Evolutionary conservation across 352 stramenopile genomes (phyloP).

Genomic region (Phytophthora tentaculata): DNA sequence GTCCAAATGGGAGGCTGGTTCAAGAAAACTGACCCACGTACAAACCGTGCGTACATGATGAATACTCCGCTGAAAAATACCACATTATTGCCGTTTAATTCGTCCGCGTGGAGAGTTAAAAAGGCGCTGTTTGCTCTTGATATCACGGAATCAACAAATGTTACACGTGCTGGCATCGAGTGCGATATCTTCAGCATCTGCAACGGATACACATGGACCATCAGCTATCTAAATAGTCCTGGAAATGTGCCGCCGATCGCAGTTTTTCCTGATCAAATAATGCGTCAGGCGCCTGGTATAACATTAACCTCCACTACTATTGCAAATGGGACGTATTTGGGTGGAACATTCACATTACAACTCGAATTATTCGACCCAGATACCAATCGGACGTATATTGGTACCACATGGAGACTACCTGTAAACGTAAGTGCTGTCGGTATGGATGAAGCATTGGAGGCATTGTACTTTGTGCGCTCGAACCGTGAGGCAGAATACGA

Average conservation of each 20-base stretch:
- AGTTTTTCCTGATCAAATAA: conserved; percentile 46
- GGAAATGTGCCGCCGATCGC: conserved; percentile 68
- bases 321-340: conserved; percentile 78
- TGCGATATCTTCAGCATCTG: conserved; percentile 72
- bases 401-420: conserved; percentile 68
- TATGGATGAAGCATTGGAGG: conserved; percentile 80
- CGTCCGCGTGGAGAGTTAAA: conserved; percentile 31
- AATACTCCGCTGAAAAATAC: conserved; percentile 49
- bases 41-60: conserved; percentile 54
- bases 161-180: conserved; percentile 46
- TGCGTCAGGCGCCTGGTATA: conserved; percentile 40
- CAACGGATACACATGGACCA: conserved; percentile 71
- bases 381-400: conserved; percentile 43
- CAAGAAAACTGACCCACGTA: conserved; percentile 51
- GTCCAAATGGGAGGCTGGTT: conserved; percentile 69
- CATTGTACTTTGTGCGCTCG: conserved; percentile 67
- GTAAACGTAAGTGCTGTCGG: conserved; percentile 74
- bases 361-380: conserved; percentile 59
- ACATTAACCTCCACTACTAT: conserved; percentile 40
- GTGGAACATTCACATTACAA: conserved; percentile 60
- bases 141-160: conserved; percentile 45
- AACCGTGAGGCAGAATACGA: conserved; percentile 73
- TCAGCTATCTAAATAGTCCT: conserved; percentile 67
- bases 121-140: conserved; percentile 43
- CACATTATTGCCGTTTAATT: conserved; percentile 52